These are phyloP conservation scores for Coffea canephora DNA, from an alignment of 257 asterid species.

Conservation along the genomic window DNA sequence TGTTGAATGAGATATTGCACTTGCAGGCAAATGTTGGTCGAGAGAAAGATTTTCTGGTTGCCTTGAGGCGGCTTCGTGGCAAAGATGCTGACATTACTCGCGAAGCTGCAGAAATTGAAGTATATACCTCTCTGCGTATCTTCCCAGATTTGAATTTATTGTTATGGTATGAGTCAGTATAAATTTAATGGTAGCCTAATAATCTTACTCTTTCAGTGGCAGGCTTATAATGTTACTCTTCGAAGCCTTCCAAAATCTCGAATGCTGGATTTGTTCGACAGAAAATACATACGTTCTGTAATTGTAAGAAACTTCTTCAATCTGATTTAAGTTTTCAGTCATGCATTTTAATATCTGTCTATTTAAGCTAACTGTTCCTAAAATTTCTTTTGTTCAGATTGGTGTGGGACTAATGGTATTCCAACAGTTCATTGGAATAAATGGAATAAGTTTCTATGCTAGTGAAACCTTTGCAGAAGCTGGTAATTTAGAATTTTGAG, in stretches of 20 bases:
- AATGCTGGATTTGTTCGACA: conserved; percentile 46
- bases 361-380: neutral
- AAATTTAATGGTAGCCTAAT: conserved; percentile 37
- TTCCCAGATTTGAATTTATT: neutral
- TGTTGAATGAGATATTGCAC: neutral
- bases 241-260: conserved; percentile 54
- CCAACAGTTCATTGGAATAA: conserved; percentile 78
- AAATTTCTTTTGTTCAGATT: conserved; percentile 31
- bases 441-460: conserved; percentile 73
- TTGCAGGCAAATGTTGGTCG: conserved; percentile 81
- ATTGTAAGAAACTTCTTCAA: conserved; percentile 41
- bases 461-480: conserved; percentile 73
- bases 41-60: conserved; percentile 56
- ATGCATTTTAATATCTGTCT: neutral
- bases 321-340: neutral
- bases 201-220: conserved; percentile 22
- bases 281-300: conserved; percentile 60
- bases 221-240: conserved; percentile 49
- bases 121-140: conserved; percentile 11
- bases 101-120: conserved; percentile 80
- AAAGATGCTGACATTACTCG: conserved; percentile 48
- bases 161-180: neutral
- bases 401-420: conserved; percentile 81
- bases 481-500: conserved; percentile 29
- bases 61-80: conserved; percentile 67